Percentiles rank a stretch among this genome's conserved stretches.
phyloP scores from a whole-genome alignment of 202 grass and related monocot genomes.

The Digitaria exilis region DNA sequence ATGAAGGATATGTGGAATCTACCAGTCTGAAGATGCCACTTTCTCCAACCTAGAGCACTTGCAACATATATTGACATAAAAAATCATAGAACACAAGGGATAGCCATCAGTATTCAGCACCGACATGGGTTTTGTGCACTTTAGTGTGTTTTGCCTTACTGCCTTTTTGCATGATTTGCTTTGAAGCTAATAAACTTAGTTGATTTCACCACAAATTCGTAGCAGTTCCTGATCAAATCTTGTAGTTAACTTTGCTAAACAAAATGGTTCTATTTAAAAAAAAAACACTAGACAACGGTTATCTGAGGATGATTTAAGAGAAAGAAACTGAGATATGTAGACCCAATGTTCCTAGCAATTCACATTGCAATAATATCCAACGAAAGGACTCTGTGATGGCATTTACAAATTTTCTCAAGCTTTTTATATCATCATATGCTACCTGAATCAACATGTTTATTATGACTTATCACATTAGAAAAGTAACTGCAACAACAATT shows the following conservation, averaged over 20 bases:
- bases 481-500: background rate
- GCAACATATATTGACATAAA: slow-evolving; percentile 41
- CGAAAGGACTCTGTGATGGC: background rate
- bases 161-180: slow-evolving; percentile 2
- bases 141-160: slow-evolving; percentile 30
- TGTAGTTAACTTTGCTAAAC: slow-evolving; percentile 4
- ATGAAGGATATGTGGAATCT: slow-evolving; percentile 42
- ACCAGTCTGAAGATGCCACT: slow-evolving; percentile 35
- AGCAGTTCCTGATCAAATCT: slow-evolving; percentile 9
- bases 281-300: background rate
- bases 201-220: slow-evolving; percentile 23
- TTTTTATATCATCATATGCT: too few species aligned
- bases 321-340: background rate
- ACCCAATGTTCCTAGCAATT: background rate
- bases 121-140: slow-evolving; percentile 11
- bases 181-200: background rate
- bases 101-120: slow-evolving; percentile 40
- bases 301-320: background rate
- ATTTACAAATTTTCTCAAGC: background rate
- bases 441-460: background rate
- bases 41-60: slow-evolving; percentile 43
- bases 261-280: background rate
- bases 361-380: background rate
- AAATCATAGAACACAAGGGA: slow-evolving; percentile 35
- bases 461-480: background rate